These are phyloP conservation scores for Kalaharituber pfeilii DNA, from an alignment of 2,329 filamentous ascomycete species.

Conservation along the genomic window DNA sequence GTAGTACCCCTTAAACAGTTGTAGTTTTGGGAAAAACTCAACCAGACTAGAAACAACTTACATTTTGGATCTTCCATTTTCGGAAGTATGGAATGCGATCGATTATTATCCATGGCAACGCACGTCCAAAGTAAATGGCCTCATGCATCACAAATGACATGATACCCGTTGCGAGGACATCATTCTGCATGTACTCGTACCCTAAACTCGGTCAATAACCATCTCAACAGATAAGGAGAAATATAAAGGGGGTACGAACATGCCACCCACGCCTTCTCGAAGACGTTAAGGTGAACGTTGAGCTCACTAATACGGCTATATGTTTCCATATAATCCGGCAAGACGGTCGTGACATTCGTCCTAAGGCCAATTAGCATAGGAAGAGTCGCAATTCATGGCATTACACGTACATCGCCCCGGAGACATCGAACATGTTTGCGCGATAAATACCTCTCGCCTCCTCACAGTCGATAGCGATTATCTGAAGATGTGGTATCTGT, in stretches of 20 bases:
- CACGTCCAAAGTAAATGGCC: conserved; percentile 80
- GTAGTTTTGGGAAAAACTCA: too few relatives aligned
- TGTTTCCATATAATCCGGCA: conserved; percentile 45
- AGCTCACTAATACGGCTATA: conserved; percentile 48
- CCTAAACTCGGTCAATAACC: conserved; percentile 29
- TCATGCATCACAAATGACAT: conserved; percentile 97
- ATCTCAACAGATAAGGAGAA: conserved; percentile 1
- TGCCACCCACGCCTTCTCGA: conserved; percentile 78
- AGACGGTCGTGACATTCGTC: conserved; percentile 32
- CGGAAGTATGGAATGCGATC: conserved; percentile 75
- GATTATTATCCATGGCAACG: conserved; percentile 80
- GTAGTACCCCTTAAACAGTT: too few relatives aligned
- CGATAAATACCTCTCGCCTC: too few relatives aligned
- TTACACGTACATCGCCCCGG: too few relatives aligned
- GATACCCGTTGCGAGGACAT: conserved; percentile 87
- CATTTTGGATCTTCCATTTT: conserved; percentile 85
- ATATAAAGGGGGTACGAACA: conserved; percentile 31
- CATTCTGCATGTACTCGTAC: conserved; percentile 98
- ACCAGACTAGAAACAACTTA: conserved; percentile 37
- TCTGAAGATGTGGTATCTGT: too few relatives aligned
- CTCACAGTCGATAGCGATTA: too few relatives aligned
- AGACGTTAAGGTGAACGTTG: conserved; percentile 72
- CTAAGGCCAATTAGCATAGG: too few relatives aligned
- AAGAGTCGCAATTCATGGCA: too few relatives aligned
- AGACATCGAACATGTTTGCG: too few relatives aligned